A percentile compares a stretch with the other conserved stretches of the same genome.
Evolutionary conservation across 169 alveolate genomes (phyloP).

Genomic region (Eimeria praecox): DNA sequence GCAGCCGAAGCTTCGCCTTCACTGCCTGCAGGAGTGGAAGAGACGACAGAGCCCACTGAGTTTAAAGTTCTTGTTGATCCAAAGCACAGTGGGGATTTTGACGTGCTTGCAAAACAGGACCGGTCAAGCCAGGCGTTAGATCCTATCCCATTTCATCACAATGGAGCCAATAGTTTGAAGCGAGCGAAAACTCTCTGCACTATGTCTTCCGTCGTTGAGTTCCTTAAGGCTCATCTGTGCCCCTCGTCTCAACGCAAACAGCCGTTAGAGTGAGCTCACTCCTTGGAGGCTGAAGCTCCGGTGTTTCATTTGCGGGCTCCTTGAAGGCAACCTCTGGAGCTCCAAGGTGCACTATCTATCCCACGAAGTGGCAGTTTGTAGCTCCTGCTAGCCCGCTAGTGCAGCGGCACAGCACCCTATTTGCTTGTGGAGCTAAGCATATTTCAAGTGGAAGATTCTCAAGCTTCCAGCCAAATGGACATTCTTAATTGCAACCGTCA

Average conservation of each 20-base stretch:
- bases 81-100: no score
- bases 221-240: neutral
- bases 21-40: neutral
- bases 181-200: neutral
- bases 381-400: slow-evolving; percentile 3
- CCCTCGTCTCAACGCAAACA: neutral
- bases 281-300: no score
- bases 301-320: no score
- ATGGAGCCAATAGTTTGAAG: neutral
- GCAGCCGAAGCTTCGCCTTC: neutral
- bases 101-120: neutral
- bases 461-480: neutral
- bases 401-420: neutral
- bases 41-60: neutral
- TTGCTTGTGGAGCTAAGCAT: neutral
- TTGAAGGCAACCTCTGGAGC: neutral
- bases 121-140: neutral
- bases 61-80: neutral
- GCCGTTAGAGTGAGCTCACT: neutral
- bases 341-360: neutral
- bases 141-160: neutral
- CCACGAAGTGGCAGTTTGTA: neutral
- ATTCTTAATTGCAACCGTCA: neutral
- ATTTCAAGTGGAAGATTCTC: neutral
- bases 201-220: slow-evolving; percentile 4